Percentiles rank a stretch among this genome's conserved stretches.
These are phyloP conservation scores for Rickenella mellea DNA, from an alignment of 768 basidiomycete genomes.

Conservation along the genomic window DNA sequence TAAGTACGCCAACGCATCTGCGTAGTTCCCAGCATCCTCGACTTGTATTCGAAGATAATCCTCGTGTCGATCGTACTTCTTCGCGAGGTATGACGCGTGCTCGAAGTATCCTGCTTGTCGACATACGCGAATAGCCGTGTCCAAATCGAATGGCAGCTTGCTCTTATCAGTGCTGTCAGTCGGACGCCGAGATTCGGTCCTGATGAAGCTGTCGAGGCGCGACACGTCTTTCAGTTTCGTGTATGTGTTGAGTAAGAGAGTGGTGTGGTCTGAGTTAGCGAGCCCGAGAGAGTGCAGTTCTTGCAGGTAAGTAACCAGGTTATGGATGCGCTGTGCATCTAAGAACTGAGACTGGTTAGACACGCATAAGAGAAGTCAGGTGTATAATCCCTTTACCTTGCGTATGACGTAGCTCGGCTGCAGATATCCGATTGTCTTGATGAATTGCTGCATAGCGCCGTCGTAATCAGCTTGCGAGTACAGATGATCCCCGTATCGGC, in stretches of 20 bases:
- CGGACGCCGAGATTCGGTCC: constrained; percentile 59
- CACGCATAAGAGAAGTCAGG: constrained; percentile 2
- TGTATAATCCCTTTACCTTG: constrained; percentile 47
- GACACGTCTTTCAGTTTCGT: constrained; percentile 91
- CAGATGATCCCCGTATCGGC: constrained; percentile 84
- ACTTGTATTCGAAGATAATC: constrained; percentile 92
- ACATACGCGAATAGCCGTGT: constrained; percentile 94
- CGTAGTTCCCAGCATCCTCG: constrained; percentile 79
- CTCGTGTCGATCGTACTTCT: constrained; percentile 84
- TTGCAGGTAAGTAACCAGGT: constrained; percentile 92
- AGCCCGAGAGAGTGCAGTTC: constrained; percentile 84
- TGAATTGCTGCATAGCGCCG: constrained; percentile 84
- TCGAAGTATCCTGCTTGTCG: constrained; percentile 94
- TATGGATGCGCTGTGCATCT: constrained; percentile 91
- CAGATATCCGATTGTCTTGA: constrained; percentile 81
- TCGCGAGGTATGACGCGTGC: constrained; percentile 88
- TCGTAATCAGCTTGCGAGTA: constrained; percentile 90
- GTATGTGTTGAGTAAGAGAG: constrained; percentile 92
- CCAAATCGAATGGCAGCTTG: constrained; percentile 92
- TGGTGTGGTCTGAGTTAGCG: constrained; percentile 95
- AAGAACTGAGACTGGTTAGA: constrained; percentile 55
- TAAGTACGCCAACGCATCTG: constrained; percentile 75
- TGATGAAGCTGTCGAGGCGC: constrained; percentile 87
- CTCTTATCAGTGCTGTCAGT: constrained; percentile 30
- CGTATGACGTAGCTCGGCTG: constrained; percentile 96